Base-by-base conservation (phyloP, 768 basidiomycete genomes). In the Cyathus striatus region DNA sequence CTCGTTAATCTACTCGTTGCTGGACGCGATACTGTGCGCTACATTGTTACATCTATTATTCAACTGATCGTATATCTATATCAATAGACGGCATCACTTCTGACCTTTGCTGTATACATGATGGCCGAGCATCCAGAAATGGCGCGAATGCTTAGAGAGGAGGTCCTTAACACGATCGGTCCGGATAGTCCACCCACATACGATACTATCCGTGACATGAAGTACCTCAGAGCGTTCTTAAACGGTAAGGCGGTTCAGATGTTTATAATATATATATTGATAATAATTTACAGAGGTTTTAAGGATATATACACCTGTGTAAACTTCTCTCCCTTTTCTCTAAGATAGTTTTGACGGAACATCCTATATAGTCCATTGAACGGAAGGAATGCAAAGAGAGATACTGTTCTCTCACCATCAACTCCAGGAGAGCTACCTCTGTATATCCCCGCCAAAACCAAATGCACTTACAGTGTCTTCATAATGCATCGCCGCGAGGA, bases 21-120 rank as follows among this genome's bases (percentile, higher is more conserved):
- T 17, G 78, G 75, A 6, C 66, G 77, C 18, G 81, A 83, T 45
- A 83, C 79, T 2, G 72, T 72, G 40, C 20, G 63, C 53, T 18
- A 43, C 22, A 3, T 37, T 2, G 12, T 40, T 14, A 4, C 12
- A 16, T 33, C 13, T 72, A 72, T 4, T 71, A 57, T 70, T n/a
- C 21, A 37, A 30, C 13, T 4, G 14, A 16, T 43, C 3, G 21
- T 23, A 9, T 1, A 25, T 2, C 7, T 7, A 38, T 9, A 13
- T 24, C 16, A 20, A 2, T 38, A 70, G 67, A 75, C 73, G 1
- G 63, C 70, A 5, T 57, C 56, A 10, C 56, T 62, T 2, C 49
- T 76, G n/a, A 69, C 73, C 0, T 74, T 68, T 46, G 57, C 62
- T 6, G 47, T 69, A 3, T 76, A 76, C 53, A 62, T 69, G 55